A percentile compares a stretch with the other conserved stretches of the same genome.
Evolutionary conservation across 1,284 basidiomycete genomes (phyloP).

Genomic region (Ustilago hordei): DNA sequence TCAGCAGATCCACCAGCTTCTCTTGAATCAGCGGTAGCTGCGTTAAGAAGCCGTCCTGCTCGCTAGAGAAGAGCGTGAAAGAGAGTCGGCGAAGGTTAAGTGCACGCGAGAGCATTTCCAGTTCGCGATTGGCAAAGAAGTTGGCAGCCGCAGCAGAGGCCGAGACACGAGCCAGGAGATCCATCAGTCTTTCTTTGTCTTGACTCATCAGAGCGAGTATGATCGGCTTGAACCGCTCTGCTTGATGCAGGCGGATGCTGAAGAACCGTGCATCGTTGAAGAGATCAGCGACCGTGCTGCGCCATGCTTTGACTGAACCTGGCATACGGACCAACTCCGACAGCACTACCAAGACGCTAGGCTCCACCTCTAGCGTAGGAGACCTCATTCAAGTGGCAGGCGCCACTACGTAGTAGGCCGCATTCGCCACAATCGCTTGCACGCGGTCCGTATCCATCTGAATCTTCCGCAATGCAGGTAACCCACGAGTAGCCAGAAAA

Average conservation of each 20-base stretch:
- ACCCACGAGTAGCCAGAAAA: slow-evolving; percentile 78
- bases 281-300: slow-evolving; percentile 80
- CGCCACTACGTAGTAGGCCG: slow-evolving; percentile 85
- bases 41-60: slow-evolving; percentile 88
- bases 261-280: slow-evolving; percentile 90
- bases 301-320: slow-evolving; percentile 86
- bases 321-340: slow-evolving; percentile 82
- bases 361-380: slow-evolving; percentile 70
- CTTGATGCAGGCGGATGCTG: slow-evolving; percentile 76
- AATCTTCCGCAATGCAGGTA: slow-evolving; percentile 84
- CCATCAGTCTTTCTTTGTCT: slow-evolving; percentile 87
- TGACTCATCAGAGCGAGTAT: slow-evolving; percentile 83
- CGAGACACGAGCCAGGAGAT: slow-evolving; percentile 74
- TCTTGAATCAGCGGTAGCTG: slow-evolving; percentile 94
- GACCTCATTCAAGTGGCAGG: slow-evolving; percentile 78
- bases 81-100: slow-evolving; percentile 88
- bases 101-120: slow-evolving; percentile 89
- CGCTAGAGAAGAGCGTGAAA: slow-evolving; percentile 84
- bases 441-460: slow-evolving; percentile 88
- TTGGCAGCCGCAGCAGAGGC: slow-evolving; percentile 83
- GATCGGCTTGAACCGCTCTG: slow-evolving; percentile 80
- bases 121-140: slow-evolving; percentile 95
- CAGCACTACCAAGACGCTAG: slow-evolving; percentile 75
- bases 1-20: slow-evolving; percentile 91
- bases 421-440: slow-evolving; percentile 80